phyloP scores from a whole-genome alignment of 192 early-diverging fungal species.

The Coemansia asiatica region DNA sequence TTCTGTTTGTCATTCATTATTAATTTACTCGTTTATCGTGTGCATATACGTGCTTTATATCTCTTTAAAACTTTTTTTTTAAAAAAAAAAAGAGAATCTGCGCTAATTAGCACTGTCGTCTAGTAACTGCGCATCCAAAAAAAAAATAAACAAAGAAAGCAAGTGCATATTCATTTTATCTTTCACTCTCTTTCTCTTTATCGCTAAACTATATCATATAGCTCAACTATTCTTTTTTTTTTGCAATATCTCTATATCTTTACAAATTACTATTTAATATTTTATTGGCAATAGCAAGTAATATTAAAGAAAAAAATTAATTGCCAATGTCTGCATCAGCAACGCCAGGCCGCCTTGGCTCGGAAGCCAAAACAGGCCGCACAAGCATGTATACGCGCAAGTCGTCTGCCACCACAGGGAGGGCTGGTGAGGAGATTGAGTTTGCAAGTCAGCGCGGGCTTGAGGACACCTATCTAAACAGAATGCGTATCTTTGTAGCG shows the following conservation, averaged over 20 bases:
- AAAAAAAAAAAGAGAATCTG: background rate
- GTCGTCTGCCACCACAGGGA: slow-evolving; percentile 22
- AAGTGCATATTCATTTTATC: background rate
- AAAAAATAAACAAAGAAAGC: too few species aligned
- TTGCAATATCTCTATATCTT: background rate
- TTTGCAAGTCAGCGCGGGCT: slow-evolving; percentile 39
- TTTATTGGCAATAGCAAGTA: background rate
- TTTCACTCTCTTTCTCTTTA: background rate
- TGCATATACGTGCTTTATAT: background rate
- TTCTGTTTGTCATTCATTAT: background rate
- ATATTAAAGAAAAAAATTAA: background rate
- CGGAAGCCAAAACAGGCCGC: slow-evolving; percentile 13
- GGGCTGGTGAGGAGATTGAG: slow-evolving; percentile 52
- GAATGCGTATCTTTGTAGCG: slow-evolving; percentile 49
- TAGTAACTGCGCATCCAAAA: background rate
- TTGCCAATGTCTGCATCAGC: slow-evolving; percentile 20
- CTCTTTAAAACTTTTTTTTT: background rate
- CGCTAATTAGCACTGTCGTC: background rate
- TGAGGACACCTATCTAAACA: slow-evolving; percentile 36
- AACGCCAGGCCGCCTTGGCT: slow-evolving; percentile 5
- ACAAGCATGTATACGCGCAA: slow-evolving; percentile 23
- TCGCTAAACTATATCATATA: background rate
- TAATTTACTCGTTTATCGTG: background rate
- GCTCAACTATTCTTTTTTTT: background rate
- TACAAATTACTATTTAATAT: background rate